phyloP scores from a whole-genome alignment of 176 grass and related monocot species.

The Zoysia pacifica region DNA sequence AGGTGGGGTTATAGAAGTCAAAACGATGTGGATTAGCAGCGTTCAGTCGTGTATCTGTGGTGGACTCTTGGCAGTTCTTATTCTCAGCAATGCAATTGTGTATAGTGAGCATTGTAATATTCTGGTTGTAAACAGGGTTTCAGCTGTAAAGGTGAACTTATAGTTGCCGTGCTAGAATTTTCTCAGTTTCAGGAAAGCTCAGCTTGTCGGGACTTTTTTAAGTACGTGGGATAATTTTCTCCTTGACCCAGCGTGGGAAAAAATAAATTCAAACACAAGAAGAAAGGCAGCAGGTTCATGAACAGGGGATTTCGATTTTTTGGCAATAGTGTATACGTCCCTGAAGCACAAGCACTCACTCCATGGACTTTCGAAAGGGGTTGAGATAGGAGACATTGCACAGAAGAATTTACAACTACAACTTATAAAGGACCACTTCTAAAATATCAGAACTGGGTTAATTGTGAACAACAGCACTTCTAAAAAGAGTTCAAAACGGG shows the following conservation, averaged over 20 bases:
- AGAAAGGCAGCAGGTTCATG: background rate
- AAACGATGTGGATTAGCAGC: constrained; percentile 31
- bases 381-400: too few species aligned
- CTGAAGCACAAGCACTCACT: too few species aligned
- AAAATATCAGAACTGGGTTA: too few species aligned
- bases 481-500: too few species aligned
- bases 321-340: too few species aligned
- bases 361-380: too few species aligned
- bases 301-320: too few species aligned
- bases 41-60: constrained; percentile 10
- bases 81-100: constrained; percentile 28
- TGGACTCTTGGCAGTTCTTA: background rate
- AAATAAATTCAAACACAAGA: background rate
- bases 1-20: constrained; percentile 36
- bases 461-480: background rate
- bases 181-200: background rate
- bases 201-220: background rate
- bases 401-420: too few species aligned
- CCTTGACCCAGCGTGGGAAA: background rate
- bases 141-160: background rate
- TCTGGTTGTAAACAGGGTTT: background rate
- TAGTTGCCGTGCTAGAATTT: background rate
- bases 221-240: background rate
- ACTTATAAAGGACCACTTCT: too few species aligned
- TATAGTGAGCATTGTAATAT: constrained; percentile 18